Base-by-base conservation (phyloP, 164 flowering plant species). In the Chimonanthus salicifolius region DNA sequence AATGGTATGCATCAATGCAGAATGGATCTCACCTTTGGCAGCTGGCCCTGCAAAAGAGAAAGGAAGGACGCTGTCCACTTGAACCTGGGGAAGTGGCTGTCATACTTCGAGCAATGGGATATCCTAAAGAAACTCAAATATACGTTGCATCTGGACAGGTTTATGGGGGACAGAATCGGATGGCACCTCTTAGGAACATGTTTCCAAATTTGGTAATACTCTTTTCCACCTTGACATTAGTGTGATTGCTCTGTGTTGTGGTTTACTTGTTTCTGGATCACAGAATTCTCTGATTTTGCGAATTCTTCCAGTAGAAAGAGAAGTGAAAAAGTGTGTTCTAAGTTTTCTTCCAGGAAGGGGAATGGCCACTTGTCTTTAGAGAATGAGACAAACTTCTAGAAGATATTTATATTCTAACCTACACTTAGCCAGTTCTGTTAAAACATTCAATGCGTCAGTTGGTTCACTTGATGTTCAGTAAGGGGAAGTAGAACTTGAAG, bases 131-230 rank as follows among this genome's bases (percentile, higher is more conserved):
- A 79, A 92, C 98, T 58, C 99, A 92, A 79, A 96, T 96, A 60
- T 96, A 96, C 85, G 98, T 96, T 76, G 99, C 99, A 72, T 96
- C 99, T 50, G 99, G 99, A 67, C 94, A 92, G 82, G 97, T 94
- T 47, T 94, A 92, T 80, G 99, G 99, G 75, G 99, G 99, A 16
- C 94, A 91, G 62, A 94, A 96, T 75, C 87, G 97, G 74, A 89
- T 96, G 98, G 99, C 98, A 58, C 98, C 98, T 49, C 90, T 96
- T 62, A 87, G 97, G 84, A 91, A 92, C 84, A 94, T 94, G 98
- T 96, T 96, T 81, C 97, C 97, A 6, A 92, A 91, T 87, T 85
- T 94, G 91, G 98, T 94, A 79, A 7, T 33, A 44, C 84, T 82
- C 16, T 44, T 49, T 7, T 4, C 16, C 4, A 51, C 49, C 45